Percentiles rank a stretch among this genome's conserved stretches.
Conservation (phyloP, 2,329 filamentous ascomycete genomes). For the Colletotrichum limetticola region DNA sequence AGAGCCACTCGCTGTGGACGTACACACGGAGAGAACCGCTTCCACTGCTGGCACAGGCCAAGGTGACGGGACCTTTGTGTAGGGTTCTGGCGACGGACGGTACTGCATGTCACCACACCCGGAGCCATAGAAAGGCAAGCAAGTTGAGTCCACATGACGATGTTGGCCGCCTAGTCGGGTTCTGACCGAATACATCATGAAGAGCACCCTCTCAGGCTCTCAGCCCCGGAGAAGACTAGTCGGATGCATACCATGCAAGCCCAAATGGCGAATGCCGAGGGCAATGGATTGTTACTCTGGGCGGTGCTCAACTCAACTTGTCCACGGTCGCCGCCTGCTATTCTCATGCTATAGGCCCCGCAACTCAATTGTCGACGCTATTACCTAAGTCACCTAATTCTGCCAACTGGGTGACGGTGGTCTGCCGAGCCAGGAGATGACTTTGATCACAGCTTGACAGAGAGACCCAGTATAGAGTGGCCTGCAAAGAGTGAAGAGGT, state of each 20-base stretch:
- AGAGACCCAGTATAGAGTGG: slow-evolving; percentile 17
- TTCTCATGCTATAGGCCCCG: slow-evolving; percentile 16
- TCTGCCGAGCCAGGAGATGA: background rate
- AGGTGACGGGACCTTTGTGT: slow-evolving; percentile 23
- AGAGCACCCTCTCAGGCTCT: slow-evolving; percentile 17
- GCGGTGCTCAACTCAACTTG: slow-evolving; percentile 4
- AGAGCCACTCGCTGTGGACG: slow-evolving; percentile 13
- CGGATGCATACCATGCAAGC: slow-evolving; percentile 4
- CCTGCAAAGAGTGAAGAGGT: slow-evolving; percentile 8
- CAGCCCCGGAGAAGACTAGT: slow-evolving; percentile 11
- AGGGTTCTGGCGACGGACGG: slow-evolving; percentile 6
- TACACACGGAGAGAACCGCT: slow-evolving; percentile 23
- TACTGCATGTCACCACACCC: slow-evolving; percentile 31
- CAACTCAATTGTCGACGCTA: slow-evolving; percentile 9
- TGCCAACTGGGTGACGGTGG: slow-evolving; percentile 1
- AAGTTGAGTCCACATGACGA: slow-evolving; percentile 25
- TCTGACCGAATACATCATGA: slow-evolving; percentile 3
- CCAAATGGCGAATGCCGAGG: slow-evolving; percentile 8
- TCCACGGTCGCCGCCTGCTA: background rate
- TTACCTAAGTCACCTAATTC: slow-evolving; percentile 27
- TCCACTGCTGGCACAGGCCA: slow-evolving; percentile 10
- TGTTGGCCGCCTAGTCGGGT: slow-evolving; percentile 13
- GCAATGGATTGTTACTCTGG: slow-evolving; percentile 27
- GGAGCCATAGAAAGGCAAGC: background rate
- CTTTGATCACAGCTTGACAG: slow-evolving; percentile 17